Conservation (phyloP, 768 basidiomycete genomes). For the Fomitopsis pulvina region DNA sequence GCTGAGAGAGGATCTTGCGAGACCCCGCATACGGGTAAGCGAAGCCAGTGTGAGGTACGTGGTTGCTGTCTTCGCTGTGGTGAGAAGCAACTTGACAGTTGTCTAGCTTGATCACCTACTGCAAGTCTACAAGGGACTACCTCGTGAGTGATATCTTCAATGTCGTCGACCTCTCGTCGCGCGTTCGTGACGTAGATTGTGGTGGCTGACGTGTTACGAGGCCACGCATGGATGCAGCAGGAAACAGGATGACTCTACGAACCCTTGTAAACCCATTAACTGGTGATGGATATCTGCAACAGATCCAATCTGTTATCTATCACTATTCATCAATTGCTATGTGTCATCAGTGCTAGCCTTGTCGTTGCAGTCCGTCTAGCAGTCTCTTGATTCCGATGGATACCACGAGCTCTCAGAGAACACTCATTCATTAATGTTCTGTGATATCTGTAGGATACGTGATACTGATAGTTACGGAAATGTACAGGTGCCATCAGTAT, state of each 20-base stretch:
- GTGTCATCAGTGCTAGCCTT: too few relatives aligned
- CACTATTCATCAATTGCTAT: too few relatives aligned
- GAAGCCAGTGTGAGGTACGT: conserved; percentile 64
- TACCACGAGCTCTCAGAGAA: too few relatives aligned
- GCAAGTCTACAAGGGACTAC: conserved; percentile 67
- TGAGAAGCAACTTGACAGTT: background rate
- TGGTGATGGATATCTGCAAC: too few relatives aligned
- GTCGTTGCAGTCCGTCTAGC: too few relatives aligned
- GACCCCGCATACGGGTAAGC: conserved; percentile 66
- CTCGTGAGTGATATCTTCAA: conserved; percentile 38
- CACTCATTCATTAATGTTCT: background rate
- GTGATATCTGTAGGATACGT: background rate
- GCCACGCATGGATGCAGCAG: too few relatives aligned
- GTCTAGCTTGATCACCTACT: conserved; percentile 62
- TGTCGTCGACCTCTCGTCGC: background rate
- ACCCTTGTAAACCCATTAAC: too few relatives aligned
- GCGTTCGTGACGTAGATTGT: too few relatives aligned
- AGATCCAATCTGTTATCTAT: too few relatives aligned
- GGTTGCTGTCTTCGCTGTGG: background rate
- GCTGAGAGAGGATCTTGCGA: conserved; percentile 62
- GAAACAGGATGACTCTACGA: too few relatives aligned
- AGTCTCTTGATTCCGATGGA: too few relatives aligned
- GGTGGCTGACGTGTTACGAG: too few relatives aligned
- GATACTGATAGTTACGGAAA: background rate
- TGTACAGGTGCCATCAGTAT: conserved; percentile 83